Evolutionary conservation across 345 rosid species (phyloP).

Genomic region (Litchi chinensis): DNA sequence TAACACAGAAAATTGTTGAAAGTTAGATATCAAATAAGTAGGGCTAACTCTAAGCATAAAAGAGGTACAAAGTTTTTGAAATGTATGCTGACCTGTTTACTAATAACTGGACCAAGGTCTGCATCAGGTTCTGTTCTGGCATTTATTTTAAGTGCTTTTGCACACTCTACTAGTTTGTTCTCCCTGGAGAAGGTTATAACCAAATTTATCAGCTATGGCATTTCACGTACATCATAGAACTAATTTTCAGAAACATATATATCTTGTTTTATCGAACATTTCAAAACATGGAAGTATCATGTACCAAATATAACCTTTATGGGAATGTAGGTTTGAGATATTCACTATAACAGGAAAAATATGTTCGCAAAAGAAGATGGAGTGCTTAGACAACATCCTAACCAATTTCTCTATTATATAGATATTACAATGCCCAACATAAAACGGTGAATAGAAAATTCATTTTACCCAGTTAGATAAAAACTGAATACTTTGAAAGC

Average conservation of each 20-base stretch:
- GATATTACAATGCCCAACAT: background rate
- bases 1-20: background rate
- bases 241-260: background rate
- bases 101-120: slow-evolving; percentile 95
- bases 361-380: background rate
- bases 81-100: slow-evolving; percentile 60
- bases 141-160: slow-evolving; percentile 83
- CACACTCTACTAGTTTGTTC: slow-evolving; percentile 69
- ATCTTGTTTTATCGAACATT: background rate
- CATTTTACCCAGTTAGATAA: background rate
- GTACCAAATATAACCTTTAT: background rate
- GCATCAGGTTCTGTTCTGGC: slow-evolving; percentile 83
- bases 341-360: background rate
- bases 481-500: background rate
- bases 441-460: background rate
- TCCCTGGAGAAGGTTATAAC: slow-evolving; percentile 49
- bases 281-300: background rate
- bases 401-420: background rate
- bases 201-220: background rate
- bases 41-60: background rate
- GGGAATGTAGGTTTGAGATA: background rate
- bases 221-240: background rate
- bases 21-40: background rate
- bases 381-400: background rate
- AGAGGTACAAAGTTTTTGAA: background rate